Conservation (phyloP, 2,329 filamentous ascomycete species). For the Nemania bipapillata region DNA sequence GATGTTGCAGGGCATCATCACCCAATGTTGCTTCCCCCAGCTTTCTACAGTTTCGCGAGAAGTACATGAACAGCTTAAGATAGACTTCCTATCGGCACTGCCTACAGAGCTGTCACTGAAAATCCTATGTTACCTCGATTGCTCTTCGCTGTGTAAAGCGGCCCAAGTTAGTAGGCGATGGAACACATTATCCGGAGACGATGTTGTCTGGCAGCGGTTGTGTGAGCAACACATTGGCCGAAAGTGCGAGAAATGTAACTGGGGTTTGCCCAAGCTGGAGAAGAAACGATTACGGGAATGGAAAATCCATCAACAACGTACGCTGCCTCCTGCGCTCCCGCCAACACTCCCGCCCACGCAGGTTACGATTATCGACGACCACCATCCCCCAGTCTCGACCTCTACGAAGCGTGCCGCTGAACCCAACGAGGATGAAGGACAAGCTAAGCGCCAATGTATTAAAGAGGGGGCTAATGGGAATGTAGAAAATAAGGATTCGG, state of each 20-base stretch:
- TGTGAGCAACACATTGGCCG: conserved; percentile 89
- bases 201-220: conserved; percentile 98
- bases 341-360: not conserved
- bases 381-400: conserved; percentile 32
- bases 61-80: conserved; percentile 93
- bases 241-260: conserved; percentile 91
- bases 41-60: conserved; percentile 91
- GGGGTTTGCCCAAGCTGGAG: conserved; percentile 90
- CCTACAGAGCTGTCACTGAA: conserved; percentile 92
- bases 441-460: conserved; percentile 53
- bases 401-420: conserved; percentile 53
- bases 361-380: not conserved
- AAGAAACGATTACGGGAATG: conserved; percentile 87
- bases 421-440: conserved; percentile 41
- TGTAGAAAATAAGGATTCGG: conserved; percentile 40
- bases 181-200: conserved; percentile 91
- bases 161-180: conserved; percentile 92
- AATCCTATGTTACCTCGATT: conserved; percentile 92
- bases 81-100: conserved; percentile 91
- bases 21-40: conserved; percentile 97
- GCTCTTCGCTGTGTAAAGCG: conserved; percentile 92
- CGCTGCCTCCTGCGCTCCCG: conserved; percentile 36
- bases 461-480: conserved; percentile 41
- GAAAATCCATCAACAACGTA: conserved; percentile 79
- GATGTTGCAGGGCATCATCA: conserved; percentile 95